Base-by-base conservation (phyloP, 2,329 filamentous ascomycete species). In the Botrytis medusae region DNA sequence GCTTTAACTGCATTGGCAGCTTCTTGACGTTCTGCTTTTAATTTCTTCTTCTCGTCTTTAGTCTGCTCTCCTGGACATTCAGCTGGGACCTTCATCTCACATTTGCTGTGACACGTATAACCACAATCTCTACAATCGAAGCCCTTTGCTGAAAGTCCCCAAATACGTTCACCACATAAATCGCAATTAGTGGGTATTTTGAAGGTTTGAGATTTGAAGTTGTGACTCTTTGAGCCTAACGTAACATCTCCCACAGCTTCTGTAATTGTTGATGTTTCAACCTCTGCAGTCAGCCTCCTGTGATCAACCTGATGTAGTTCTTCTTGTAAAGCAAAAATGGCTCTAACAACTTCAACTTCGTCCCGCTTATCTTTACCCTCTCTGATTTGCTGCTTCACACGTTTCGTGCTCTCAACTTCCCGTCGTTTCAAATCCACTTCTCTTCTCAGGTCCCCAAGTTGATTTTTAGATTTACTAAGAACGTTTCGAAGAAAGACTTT, bases 111-210 rank as follows among this genome's bases (percentile, higher is more conserved):
- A 81, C 96, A 99, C 2, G 95, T 98, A 83, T 98, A 99, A 48
- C 97, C 96, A 80, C 96, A 99, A 82, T 98, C 95, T 78, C 92
- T 90, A 80, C 96, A 99, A 81, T 97, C 95, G 80, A 97, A 97
- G 0, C 96, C 96, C 83, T 99, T 99, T 54, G 96, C 95, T 44
- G 94, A 97, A 59, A 99, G 83, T 0, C 96, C 96, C 96, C 96
- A 99, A 81, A 99, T 97, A 42, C 96, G 90, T 81, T 99, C 96
- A 29, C 95, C 95, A 79, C 96, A 99, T 20, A 98, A 87, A 82
- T 99, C 96, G 84, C 96, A 99, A 81, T 98, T 98, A 7, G 96
- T 99, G 0, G 97, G 97, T 74, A 99, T 97, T 82, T 98, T 98
- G 87, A 98, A 99, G 0, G 96, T 98, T 81, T 98, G 94, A n/a